Evolutionary conservation across 1,284 basidiomycete genomes (phyloP).

Genomic region (Wallemia hederae): DNA sequence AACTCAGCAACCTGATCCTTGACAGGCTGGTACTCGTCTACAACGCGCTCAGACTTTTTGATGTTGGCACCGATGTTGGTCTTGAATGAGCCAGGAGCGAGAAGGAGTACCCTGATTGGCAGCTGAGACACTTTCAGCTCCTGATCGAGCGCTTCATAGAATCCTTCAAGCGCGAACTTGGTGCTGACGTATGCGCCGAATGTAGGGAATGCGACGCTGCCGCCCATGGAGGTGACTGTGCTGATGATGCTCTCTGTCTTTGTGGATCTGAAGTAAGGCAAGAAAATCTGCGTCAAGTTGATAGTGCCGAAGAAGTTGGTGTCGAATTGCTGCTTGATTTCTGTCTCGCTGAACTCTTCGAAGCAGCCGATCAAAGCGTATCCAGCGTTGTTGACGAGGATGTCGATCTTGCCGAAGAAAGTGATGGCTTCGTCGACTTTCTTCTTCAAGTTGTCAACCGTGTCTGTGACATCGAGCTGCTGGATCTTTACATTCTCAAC

Average conservation of each 20-base stretch:
- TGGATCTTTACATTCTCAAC: constrained; percentile 6
- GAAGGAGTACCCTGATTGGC: too few relatives aligned
- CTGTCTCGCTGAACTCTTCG: constrained; percentile 9
- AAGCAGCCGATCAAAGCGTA: constrained; percentile 7
- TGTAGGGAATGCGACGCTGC: neutral
- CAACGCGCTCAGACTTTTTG: neutral
- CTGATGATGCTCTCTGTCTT: neutral
- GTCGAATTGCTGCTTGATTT: constrained; percentile 7
- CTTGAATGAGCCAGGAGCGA: too few relatives aligned
- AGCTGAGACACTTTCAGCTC: too few relatives aligned
- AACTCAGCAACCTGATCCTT: neutral
- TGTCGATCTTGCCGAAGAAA: constrained; percentile 10
- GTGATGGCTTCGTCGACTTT: constrained; percentile 6
- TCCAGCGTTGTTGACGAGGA: constrained; percentile 14
- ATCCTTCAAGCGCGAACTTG: neutral
- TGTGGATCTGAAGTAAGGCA: constrained; percentile 10
- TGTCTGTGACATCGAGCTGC: constrained; percentile 15
- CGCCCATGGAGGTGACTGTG: neutral
- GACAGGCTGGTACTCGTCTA: neutral
- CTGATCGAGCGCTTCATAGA: too few relatives aligned
- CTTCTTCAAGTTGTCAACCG: constrained; percentile 5
- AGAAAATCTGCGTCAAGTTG: constrained; percentile 8
- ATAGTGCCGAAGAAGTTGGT: constrained; percentile 13
- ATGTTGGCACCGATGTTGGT: neutral
- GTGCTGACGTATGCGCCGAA: neutral